Conservation (phyloP, 2,329 filamentous ascomycete genomes). For the Capronia americana region DNA sequence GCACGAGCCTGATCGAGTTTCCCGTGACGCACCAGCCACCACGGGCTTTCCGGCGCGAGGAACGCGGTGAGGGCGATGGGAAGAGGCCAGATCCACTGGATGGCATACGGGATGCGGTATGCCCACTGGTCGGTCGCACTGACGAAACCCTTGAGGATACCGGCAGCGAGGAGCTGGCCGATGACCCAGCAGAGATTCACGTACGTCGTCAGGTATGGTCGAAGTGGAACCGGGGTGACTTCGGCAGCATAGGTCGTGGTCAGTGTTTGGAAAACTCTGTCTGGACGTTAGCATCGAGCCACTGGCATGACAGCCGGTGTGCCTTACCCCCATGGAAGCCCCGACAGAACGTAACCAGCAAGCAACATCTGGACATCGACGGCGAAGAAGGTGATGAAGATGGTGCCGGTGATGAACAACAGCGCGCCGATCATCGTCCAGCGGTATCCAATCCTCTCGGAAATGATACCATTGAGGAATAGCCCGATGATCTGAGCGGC, state of each 20-base stretch:
- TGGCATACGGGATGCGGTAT: conserved; percentile 49
- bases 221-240: conserved; percentile 46
- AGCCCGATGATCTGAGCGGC: conserved; percentile 40
- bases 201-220: conserved; percentile 46
- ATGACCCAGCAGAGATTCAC: conserved; percentile 52
- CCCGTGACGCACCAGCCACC: conserved; percentile 60
- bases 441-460: conserved; percentile 55
- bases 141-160: conserved; percentile 45
- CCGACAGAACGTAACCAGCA: conserved; percentile 48
- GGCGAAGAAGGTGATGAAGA: conserved; percentile 53
- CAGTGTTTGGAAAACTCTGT: conserved; percentile 44
- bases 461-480: conserved; percentile 39
- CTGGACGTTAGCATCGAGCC: neutral
- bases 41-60: conserved; percentile 56
- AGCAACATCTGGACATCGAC: conserved; percentile 46
- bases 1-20: conserved; percentile 56
- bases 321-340: conserved; percentile 47
- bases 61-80: conserved; percentile 37
- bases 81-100: conserved; percentile 44
- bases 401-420: conserved; percentile 39
- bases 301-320: neutral
- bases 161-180: conserved; percentile 49
- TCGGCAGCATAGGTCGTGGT: conserved; percentile 49
- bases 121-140: conserved; percentile 43
- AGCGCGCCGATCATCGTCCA: conserved; percentile 42